These are phyloP conservation scores for Petrea volubilis DNA, from an alignment of 257 asterid genomes.

Conservation along the genomic window DNA sequence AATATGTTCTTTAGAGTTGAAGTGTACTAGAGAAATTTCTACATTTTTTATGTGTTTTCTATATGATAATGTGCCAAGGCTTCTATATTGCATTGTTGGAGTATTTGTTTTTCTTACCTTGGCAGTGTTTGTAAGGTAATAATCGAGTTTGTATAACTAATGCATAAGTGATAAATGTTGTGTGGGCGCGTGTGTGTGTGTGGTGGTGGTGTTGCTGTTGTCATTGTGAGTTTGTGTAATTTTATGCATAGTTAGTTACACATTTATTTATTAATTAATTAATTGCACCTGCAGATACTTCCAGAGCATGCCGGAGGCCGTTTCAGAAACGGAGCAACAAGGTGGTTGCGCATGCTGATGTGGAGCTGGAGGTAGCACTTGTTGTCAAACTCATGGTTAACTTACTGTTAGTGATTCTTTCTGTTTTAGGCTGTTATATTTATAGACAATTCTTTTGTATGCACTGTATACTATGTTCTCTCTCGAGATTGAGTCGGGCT, in stretches of 20 bases:
- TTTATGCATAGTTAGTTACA: too few relatives aligned
- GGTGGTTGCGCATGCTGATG: constrained; percentile 92
- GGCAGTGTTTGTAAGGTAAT: not conserved
- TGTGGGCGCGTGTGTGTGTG: too few relatives aligned
- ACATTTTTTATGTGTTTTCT: not conserved
- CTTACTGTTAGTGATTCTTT: constrained; percentile 20
- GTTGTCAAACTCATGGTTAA: constrained; percentile 16
- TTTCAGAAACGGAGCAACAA: constrained; percentile 76
- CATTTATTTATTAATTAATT: constrained; percentile 2
- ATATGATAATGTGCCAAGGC: not conserved
- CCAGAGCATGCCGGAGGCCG: constrained; percentile 79
- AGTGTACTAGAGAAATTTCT: not conserved
- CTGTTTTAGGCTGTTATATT: constrained; percentile 28
- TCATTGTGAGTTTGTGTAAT: too few relatives aligned
- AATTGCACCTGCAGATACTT: constrained; percentile 69
- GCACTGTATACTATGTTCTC: constrained; percentile 37
- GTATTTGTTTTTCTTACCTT: not conserved
- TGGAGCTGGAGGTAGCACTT: constrained; percentile 5
- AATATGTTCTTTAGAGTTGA: not conserved
- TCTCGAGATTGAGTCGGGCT: constrained; percentile 19
- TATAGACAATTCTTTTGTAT: constrained; percentile 43
- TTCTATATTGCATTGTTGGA: not conserved
- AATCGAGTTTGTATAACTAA: not conserved
- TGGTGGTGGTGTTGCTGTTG: too few relatives aligned
- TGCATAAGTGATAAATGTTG: not conserved